Evolutionary conservation across 1,284 basidiomycete genomes (phyloP).

Genomic region (Cryptococcus sp.): DNA sequence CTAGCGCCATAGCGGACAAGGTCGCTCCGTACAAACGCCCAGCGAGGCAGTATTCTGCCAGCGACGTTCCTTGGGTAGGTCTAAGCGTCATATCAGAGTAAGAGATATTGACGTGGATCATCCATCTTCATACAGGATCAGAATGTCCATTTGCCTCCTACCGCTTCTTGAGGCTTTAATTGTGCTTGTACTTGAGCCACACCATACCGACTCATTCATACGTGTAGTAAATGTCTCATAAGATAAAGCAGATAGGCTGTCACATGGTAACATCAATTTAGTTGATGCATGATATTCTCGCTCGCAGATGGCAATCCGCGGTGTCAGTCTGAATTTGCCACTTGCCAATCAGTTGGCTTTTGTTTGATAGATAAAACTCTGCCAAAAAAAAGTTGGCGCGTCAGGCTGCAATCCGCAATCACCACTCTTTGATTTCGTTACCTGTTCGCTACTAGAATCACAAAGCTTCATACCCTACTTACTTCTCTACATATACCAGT

Average conservation of each 20-base stretch:
- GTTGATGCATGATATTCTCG: too few relatives aligned
- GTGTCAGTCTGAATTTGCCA: not conserved
- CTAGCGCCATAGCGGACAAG: constrained; percentile 30
- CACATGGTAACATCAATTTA: too few relatives aligned
- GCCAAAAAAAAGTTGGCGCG: not conserved
- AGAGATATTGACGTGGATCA: too few relatives aligned
- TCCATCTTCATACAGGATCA: constrained; percentile 9
- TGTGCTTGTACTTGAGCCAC: not conserved
- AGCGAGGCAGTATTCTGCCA: constrained; percentile 33
- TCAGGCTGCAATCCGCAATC: not conserved
- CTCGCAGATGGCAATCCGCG: not conserved
- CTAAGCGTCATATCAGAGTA: too few relatives aligned
- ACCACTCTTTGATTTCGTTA: not conserved
- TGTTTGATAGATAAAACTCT: too few relatives aligned
- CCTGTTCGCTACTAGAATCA: too few relatives aligned
- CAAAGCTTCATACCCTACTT: not conserved
- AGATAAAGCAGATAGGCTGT: too few relatives aligned
- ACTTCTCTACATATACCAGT: not conserved
- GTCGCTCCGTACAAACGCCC: constrained; percentile 49
- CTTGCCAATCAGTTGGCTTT: not conserved
- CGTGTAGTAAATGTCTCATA: too few relatives aligned
- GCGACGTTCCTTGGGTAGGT: constrained; percentile 48
- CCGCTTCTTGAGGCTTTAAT: not conserved
- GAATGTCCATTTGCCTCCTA: constrained; percentile 6
- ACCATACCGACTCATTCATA: not conserved